Evolutionary conservation across 2,329 filamentous ascomycete genomes (phyloP).

Genomic region (Exophiala sideris): DNA sequence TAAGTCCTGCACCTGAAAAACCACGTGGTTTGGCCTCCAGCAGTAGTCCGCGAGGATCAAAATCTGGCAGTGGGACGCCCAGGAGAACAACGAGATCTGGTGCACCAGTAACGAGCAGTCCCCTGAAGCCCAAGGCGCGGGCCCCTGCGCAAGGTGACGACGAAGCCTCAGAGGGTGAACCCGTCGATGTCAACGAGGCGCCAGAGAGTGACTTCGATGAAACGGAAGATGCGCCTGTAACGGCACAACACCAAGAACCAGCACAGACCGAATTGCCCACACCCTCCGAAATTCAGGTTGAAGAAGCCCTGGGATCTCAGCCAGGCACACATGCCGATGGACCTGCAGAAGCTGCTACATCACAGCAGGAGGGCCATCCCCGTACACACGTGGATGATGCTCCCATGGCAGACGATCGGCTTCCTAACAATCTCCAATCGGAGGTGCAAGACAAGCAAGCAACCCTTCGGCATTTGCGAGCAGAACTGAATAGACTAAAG

Average conservation of each 20-base stretch:
- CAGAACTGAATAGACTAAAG: slow-evolving; percentile 7
- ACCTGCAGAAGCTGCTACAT: no score
- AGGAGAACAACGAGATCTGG: slow-evolving; percentile 9
- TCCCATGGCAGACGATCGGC: no score
- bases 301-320: no score
- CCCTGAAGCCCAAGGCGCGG: slow-evolving; percentile 23
- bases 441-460: slow-evolving; percentile 8
- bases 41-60: slow-evolving; percentile 25
- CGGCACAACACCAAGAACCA: no score
- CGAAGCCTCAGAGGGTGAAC: neutral
- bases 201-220: slow-evolving; percentile 15
- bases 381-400: no score
- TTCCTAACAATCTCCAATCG: neutral
- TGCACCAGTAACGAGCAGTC: slow-evolving; percentile 25
- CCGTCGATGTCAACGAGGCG: slow-evolving; percentile 10
- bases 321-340: no score
- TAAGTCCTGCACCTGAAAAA: slow-evolving; percentile 17
- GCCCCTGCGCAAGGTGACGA: neutral
- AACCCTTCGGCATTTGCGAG: slow-evolving; percentile 7
- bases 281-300: no score
- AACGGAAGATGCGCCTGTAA: neutral
- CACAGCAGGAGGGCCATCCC: no score
- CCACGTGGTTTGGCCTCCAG: slow-evolving; percentile 26
- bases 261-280: neutral
- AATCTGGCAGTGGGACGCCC: slow-evolving; percentile 20